These are phyloP conservation scores for Kazachstania kunashirensis DNA, from an alignment of 805 yeast species.

Conservation along the genomic window DNA sequence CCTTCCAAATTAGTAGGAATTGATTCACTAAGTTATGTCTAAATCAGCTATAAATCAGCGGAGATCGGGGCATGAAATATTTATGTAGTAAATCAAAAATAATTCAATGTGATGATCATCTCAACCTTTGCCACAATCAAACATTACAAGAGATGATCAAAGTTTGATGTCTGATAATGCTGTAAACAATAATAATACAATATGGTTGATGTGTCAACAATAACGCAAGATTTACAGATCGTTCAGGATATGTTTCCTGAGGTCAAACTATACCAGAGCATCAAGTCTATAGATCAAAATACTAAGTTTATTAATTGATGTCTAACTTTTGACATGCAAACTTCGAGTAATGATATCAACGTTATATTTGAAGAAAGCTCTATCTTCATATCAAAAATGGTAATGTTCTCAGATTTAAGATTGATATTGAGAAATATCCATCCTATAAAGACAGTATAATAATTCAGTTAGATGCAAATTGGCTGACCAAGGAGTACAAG, in stretches of 20 bases:
- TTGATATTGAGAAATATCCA: conserved; percentile 15
- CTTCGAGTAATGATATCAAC: conserved; percentile 8
- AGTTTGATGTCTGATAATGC: too few relatives aligned
- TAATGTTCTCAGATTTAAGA: conserved; percentile 11
- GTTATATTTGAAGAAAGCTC: conserved; percentile 7
- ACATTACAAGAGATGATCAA: too few relatives aligned
- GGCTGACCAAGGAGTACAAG: conserved; percentile 25
- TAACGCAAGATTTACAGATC: conserved; percentile 17
- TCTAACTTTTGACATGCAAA: conserved; percentile 12
- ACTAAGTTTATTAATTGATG: conserved; percentile 8
- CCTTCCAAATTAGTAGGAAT: too few relatives aligned
- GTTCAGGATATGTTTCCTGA: conserved; percentile 29
- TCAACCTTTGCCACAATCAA: too few relatives aligned
- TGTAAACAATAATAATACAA: neutral
- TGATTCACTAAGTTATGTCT: too few relatives aligned
- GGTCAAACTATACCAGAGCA: conserved; percentile 5
- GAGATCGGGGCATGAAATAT: too few relatives aligned
- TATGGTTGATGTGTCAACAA: conserved; percentile 6
- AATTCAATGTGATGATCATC: too few relatives aligned
- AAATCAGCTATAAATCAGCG: too few relatives aligned
- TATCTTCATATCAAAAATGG: conserved; percentile 8
- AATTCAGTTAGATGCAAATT: conserved; percentile 21
- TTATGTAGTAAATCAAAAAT: too few relatives aligned
- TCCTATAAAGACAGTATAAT: conserved; percentile 8
- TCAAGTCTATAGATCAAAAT: neutral